Evolutionary conservation across 345 rosid genomes (phyloP), one percentile per base, ranked within the genome.

Genomic region (Gossypium stocksii): DNA sequence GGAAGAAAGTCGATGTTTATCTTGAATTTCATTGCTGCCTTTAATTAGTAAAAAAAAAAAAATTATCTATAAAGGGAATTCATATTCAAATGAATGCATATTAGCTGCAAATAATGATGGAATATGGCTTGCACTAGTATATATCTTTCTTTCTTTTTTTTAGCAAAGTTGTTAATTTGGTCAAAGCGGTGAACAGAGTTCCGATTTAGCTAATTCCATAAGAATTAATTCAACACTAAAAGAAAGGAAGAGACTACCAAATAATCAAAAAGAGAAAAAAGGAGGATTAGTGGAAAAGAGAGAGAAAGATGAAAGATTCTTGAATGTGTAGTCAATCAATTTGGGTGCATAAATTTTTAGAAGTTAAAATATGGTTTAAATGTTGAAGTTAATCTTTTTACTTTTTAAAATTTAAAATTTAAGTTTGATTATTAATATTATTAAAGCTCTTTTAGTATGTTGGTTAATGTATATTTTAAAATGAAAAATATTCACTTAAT

Each of bases 311-410:
- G 16, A 71, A 41, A 71, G 74, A 71, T 57, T 71, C 74, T 57
- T 38, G 65, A 12, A 43, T 71, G 74, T 71, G 52, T 71, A 57
- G 74, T 38, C 63, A 71, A 43, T 71, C 74, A 71, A 54, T 8
- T 29, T 70, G 20, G 53, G 19, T 71, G 63, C 74, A 56, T 56
- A 41, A 71, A 56, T 71, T 34, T 27, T 34, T 34, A 34, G 38
- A 34, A 34, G 38, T 34, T 34, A 34, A 4, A 34, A 4, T 34
- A 34, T 34, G 38, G 6, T 34, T 34, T 4, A 34, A 34, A 4
- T 34, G 1, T 34, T 29, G 4, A 29, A 2, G 2, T 25, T 25
- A 25, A 2, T 25, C 2, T 25, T 27, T 27, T 27, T 27, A 27
- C 0, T 27, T 27, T 29, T 3, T 29, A 3, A 29, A 29, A 3